phyloP scores from a whole-genome alignment of 306 rosid species.

The Lathyrus tuberosus region DNA sequence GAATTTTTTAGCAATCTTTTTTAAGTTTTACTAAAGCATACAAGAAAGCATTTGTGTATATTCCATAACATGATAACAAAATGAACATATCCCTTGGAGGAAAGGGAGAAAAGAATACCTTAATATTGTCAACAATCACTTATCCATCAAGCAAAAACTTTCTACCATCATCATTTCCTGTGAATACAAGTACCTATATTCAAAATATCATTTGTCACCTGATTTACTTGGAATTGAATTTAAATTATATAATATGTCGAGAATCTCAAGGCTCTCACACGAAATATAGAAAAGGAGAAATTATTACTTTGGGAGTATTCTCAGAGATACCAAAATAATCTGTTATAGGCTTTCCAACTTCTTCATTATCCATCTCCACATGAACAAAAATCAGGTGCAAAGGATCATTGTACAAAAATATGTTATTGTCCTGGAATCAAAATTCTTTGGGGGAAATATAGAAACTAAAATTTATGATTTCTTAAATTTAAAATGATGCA shows the following conservation, averaged over 20 bases:
- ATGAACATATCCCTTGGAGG: background rate
- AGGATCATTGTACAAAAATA: conserved; percentile 38
- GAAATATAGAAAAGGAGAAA: conserved; percentile 26
- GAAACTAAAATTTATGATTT: conserved; percentile 12
- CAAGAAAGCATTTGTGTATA: conserved; percentile 24
- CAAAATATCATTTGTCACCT: conserved; percentile 19
- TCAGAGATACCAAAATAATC: conserved; percentile 83
- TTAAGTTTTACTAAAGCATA: conserved; percentile 8
- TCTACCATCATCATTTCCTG: conserved; percentile 82
- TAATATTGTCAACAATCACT: conserved; percentile 63
- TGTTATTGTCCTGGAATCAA: conserved; percentile 17
- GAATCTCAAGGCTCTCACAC: conserved; percentile 22
- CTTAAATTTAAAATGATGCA: conserved; percentile 9
- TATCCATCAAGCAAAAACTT: conserved; percentile 74
- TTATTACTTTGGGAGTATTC: conserved; percentile 70
- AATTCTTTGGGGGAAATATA: conserved; percentile 17
- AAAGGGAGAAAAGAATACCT: conserved; percentile 53
- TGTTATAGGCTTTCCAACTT: conserved; percentile 90
- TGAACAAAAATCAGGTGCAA: conserved; percentile 87
- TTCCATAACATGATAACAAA: conserved; percentile 20
- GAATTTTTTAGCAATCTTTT: conserved; percentile 35
- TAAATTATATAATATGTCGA: conserved; percentile 16
- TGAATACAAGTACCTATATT: conserved; percentile 72
- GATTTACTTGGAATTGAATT: conserved; percentile 9
- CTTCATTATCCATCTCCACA: conserved; percentile 85